Conservation (phyloP, 2,329 filamentous ascomycete genomes). For the Emydomyces testavorans region DNA sequence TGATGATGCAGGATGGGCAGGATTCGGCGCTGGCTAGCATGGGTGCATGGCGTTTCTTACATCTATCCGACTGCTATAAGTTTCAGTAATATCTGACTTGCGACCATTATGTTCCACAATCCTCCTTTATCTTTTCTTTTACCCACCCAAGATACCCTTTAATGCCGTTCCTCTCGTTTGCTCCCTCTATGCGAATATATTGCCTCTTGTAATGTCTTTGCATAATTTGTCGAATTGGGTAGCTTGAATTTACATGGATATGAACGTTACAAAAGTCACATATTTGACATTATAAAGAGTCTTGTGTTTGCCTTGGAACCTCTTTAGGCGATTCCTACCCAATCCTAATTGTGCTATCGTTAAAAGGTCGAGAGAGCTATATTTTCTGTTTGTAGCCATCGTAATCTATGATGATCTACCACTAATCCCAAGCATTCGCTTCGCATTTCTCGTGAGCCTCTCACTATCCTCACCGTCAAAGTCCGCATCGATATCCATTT, state of each 20-base stretch:
- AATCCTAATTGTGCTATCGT: too few relatives aligned
- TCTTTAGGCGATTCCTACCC: too few relatives aligned
- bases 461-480: neutral
- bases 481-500: slow-evolving; percentile 8
- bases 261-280: too few relatives aligned
- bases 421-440: slow-evolving; percentile 27
- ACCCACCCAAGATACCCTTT: slow-evolving; percentile 2
- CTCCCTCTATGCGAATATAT: neutral
- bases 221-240: neutral
- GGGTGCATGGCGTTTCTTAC: slow-evolving; percentile 3
- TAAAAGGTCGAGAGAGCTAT: too few relatives aligned
- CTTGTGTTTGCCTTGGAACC: too few relatives aligned
- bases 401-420: slow-evolving; percentile 20
- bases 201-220: neutral
- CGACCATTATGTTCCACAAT: neutral
- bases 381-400: neutral
- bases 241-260: neutral
- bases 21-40: slow-evolving; percentile 3
- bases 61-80: neutral
- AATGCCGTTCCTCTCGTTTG: neutral
- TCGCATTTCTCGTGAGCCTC: slow-evolving; percentile 23
- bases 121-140: neutral
- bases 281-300: too few relatives aligned
- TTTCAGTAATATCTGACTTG: neutral
- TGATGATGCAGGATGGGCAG: neutral